Conservation (phyloP, 306 rosid genomes). For the Adenanthera pavonina region DNA sequence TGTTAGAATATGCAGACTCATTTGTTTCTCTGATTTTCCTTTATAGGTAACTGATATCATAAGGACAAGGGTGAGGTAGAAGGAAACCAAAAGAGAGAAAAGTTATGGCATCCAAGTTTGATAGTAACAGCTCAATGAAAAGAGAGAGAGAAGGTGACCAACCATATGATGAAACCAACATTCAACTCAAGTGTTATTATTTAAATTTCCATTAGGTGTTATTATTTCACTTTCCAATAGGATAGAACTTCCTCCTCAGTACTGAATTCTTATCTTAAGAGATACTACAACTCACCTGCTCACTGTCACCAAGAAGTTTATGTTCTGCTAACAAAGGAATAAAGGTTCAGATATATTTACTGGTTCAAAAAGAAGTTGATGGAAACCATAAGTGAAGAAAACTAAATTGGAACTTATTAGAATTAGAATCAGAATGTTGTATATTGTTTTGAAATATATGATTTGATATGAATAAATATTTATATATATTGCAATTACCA, state of each 20-base stretch:
- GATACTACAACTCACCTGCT: too few relatives aligned
- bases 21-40: neutral
- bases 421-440: neutral
- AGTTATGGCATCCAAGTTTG: neutral
- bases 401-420: neutral
- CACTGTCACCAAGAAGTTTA: too few relatives aligned
- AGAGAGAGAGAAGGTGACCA: neutral
- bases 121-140: neutral
- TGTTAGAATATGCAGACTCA: neutral
- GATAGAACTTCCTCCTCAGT: neutral
- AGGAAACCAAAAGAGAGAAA: neutral
- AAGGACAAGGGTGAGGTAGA: neutral
- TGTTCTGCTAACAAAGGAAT: neutral
- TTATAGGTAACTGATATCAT: neutral
- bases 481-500: neutral
- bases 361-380: neutral
- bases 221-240: neutral
- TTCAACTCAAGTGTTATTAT: neutral
- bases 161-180: neutral
- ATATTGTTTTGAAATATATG: neutral
- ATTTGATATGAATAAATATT: neutral
- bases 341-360: neutral
- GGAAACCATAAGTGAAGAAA: neutral
- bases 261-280: neutral
- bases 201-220: too few relatives aligned